Evolutionary conservation across 1,284 basidiomycete genomes (phyloP), one percentile per base, ranked within the genome.

Genomic region (Microbotryum lychnidis-dioicae): DNA sequence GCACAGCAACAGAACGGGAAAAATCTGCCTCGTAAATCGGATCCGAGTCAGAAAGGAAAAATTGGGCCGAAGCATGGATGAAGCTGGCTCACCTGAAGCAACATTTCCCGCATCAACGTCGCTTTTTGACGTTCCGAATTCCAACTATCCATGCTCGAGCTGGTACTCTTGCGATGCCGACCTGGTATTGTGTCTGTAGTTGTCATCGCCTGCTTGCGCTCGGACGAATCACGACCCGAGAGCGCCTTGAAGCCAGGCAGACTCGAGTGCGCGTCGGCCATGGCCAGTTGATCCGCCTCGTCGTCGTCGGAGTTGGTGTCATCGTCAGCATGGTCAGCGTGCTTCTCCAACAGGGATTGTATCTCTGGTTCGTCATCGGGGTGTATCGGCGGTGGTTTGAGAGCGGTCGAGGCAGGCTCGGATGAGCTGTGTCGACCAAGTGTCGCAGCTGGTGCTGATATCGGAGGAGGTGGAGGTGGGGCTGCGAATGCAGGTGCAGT

Each of bases 1-100:
- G 2, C 69, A 64, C 6, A 72, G 61, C 20, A 71, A 31, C 23
- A 72, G 57, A 50, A 67, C 63, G 4, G 71, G 71, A 1, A 72
- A 56, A 3, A 64, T 71, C 70, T 71, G 55, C 18, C 7, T 16
- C 4, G 44, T 2, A 6, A 18, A 37, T 14, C n/a, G 10, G 48
- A 37, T 57, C 23, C 29, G 21, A 53, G 4, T 16, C 49, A 25
- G 2, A 6, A 1, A 2, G n/a, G 10, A 8, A 18, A 29, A 14
- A 50, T 37, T 21, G 21, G 18, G 31, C 31, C 9, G 47, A 18
- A 21, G n/a, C 2, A 9, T 10, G 18, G 0, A 3, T 4, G 6
- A 14, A 10, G 5, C 1, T 25, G 18, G 42, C 65, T 23, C 47
- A 70, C 70, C 58, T 70, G 63, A 16, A 56, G 25, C 1, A 64